Evolutionary conservation across 2,329 filamentous ascomycete genomes (phyloP), one percentile per base, ranked within the genome.

Genomic region (Fusarium haematococcum): DNA sequence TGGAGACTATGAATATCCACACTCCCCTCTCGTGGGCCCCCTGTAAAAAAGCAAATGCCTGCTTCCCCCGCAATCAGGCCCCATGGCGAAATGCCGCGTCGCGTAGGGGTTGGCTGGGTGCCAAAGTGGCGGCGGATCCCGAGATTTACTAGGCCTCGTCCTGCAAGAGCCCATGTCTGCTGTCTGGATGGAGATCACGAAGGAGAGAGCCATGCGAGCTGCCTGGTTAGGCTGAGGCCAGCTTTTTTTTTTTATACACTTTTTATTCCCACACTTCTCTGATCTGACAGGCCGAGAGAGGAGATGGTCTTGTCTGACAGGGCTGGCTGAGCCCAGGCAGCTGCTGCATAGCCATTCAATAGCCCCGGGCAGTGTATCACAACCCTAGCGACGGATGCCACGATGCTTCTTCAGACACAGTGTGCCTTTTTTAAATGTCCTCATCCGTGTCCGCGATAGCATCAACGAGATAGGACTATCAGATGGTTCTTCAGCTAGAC

Each of bases 1-100:
- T 56, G 57, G 70, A 68, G 50, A 60, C 16, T n/a, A 27, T 50
- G 54, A 59, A 52, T 69, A 74, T 65, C 39, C 33, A 41, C 71
- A 74, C 71, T 68, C 71, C 71, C 67, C 69, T 41, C 32, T 33
- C 59, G 41, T 62, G 41, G 45, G 50, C 35, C 43, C 71, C 71
- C 68, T 74, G 68, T 71, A 10, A n/a, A 48, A 70, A 70, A 62
- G 43, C 20, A 25, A 52, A 73, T 73, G 70, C 71, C 67, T 73
- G 71, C 70, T 73, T 73, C 59, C 71, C 71, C 71, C 71, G 71
- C 71, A 74, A 71, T 71, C 69, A 68, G 63, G 61, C 57, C 69
- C 69, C 37, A 61, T 73, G 61, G 23, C 62, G 39, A 66, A n/a
- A 41, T 41, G 39, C 39, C 63, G 65, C 68, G 59, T 63, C 39